Conservation (phyloP, 495 filamentous ascomycete genomes). For the Xylaria curta region DNA sequence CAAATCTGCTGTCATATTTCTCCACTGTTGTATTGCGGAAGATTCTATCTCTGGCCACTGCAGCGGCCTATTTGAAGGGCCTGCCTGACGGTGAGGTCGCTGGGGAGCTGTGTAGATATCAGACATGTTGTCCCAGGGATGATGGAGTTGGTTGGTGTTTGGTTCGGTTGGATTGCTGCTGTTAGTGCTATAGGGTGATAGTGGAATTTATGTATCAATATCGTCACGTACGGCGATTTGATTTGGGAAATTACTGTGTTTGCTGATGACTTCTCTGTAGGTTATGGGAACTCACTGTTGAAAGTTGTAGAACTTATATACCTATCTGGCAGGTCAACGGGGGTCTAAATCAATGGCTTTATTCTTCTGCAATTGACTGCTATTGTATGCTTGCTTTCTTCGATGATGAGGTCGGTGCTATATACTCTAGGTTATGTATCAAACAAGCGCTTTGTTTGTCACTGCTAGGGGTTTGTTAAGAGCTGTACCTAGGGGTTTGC, state of each 20-base stretch:
- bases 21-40: constrained; percentile 7
- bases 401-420: background rate
- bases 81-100: background rate
- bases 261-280: background rate
- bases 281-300: background rate
- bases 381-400: background rate
- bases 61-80: background rate
- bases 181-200: background rate
- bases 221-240: background rate
- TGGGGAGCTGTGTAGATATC: background rate
- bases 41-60: background rate
- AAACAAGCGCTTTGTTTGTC: background rate
- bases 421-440: background rate
- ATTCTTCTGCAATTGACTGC: background rate
- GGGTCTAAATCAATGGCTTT: background rate
- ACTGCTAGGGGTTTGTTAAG: background rate
- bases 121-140: background rate
- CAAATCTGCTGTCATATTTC: background rate
- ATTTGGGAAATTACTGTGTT: background rate
- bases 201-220: background rate
- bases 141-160: background rate
- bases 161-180: background rate
- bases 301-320: too few species aligned
- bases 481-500: too few species aligned
- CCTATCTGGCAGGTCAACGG: too few species aligned